phyloP scores from a whole-genome alignment of 1,284 basidiomycete species.

The Peniophora sp. region DNA sequence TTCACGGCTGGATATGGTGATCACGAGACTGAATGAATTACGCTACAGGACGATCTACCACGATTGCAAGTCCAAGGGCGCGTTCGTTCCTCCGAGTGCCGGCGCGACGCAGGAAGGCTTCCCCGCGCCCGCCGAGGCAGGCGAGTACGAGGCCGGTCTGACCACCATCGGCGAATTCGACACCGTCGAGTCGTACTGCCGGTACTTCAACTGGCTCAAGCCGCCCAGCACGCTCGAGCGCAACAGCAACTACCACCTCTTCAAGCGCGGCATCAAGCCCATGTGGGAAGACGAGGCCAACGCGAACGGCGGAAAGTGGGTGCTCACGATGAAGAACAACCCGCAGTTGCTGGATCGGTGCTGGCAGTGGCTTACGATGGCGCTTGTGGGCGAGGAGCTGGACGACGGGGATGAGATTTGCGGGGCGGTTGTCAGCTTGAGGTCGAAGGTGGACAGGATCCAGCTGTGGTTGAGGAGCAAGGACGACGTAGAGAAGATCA shows the following conservation, averaged over 20 bases:
- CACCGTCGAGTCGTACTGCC: conserved; percentile 86
- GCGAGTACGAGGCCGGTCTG: conserved; percentile 70
- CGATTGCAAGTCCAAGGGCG: conserved; percentile 73
- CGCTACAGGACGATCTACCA: conserved; percentile 83
- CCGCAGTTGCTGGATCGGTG: conserved; percentile 74
- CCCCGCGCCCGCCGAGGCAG: conserved; percentile 43
- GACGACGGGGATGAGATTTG: conserved; percentile 85
- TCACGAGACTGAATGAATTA: neutral
- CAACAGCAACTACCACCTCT: conserved; percentile 90
- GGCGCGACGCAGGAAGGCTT: conserved; percentile 26
- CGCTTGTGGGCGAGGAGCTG: conserved; percentile 83
- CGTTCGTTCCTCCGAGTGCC: conserved; percentile 37
- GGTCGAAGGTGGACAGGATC: conserved; percentile 84
- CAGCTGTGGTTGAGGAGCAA: conserved; percentile 84
- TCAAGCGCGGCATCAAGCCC: conserved; percentile 86
- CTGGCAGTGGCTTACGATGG: conserved; percentile 90
- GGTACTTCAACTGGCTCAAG: conserved; percentile 93
- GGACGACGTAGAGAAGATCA: conserved; percentile 77
- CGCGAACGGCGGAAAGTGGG: conserved; percentile 89
- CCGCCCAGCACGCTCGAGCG: conserved; percentile 82
- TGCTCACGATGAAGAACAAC: conserved; percentile 83
- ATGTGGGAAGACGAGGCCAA: conserved; percentile 98
- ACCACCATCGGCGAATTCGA: conserved; percentile 75
- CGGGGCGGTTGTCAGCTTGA: conserved; percentile 83
- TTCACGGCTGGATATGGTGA: neutral